Evolutionary conservation across 139 green algal genomes (phyloP).

Genomic region (Monoraphidium neglectum): DNA sequence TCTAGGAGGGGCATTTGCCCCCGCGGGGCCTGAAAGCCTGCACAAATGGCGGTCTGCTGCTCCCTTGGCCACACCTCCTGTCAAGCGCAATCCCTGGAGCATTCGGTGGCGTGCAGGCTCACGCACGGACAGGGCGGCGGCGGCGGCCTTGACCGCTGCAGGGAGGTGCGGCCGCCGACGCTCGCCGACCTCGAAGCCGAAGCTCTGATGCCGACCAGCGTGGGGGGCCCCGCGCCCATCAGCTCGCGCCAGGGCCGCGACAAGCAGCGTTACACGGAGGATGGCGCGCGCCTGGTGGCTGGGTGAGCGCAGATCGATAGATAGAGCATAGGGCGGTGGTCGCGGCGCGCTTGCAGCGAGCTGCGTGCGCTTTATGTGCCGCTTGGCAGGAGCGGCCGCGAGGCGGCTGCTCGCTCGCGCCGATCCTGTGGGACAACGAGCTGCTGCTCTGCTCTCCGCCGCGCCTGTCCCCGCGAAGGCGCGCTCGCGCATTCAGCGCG

Average conservation of each 20-base stretch:
- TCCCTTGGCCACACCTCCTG: too few relatives aligned
- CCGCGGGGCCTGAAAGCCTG: too few relatives aligned
- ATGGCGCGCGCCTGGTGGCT: conserved; percentile 71
- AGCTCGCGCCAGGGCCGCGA: conserved; percentile 49
- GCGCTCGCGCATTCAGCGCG: not conserved
- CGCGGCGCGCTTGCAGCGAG: not conserved
- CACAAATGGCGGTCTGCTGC: too few relatives aligned
- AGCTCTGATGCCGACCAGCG: not conserved
- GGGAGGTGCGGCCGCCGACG: too few relatives aligned
- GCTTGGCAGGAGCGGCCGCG: not conserved
- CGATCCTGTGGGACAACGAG: not conserved
- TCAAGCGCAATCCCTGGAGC: too few relatives aligned
- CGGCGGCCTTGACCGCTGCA: too few relatives aligned
- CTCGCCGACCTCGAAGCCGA: too few relatives aligned
- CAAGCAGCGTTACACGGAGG: conserved; percentile 64
- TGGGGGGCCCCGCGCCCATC: conserved; percentile 38
- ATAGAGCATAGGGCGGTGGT: too few relatives aligned
- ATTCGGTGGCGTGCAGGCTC: too few relatives aligned
- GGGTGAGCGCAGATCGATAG: too few relatives aligned
- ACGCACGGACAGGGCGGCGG: too few relatives aligned
- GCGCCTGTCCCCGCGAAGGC: not conserved
- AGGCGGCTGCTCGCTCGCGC: not conserved
- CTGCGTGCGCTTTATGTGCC: not conserved
- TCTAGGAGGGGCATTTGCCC: too few relatives aligned
- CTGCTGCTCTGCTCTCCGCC: not conserved